Percentiles rank a stretch among this genome's conserved stretches.
phyloP scores from a whole-genome alignment of 495 filamentous ascomycete genomes.

The Pseudevernia furfuracea region DNA sequence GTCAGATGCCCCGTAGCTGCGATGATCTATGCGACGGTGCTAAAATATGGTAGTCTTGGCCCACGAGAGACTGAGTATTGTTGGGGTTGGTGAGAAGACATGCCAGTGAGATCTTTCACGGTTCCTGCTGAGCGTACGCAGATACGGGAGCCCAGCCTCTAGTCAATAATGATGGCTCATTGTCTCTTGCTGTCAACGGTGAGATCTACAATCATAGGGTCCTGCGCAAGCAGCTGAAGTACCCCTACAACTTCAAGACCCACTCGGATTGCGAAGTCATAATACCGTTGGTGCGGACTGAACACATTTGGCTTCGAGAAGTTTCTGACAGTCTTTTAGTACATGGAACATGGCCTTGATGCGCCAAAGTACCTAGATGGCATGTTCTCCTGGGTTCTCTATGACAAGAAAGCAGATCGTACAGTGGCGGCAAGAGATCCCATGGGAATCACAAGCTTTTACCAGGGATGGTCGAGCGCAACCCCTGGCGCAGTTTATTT shows the following conservation, averaged over 20 bases:
- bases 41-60: conserved; percentile 66
- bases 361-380: conserved; percentile 92
- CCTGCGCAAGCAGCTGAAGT: conserved; percentile 74
- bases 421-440: conserved; percentile 91
- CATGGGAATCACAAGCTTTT: conserved; percentile 95
- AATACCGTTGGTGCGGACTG: conserved; percentile 74
- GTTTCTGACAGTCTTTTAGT: conserved; percentile 48
- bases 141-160: conserved; percentile 93
- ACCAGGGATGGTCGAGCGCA: conserved; percentile 79
- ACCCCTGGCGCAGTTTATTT: conserved; percentile 86
- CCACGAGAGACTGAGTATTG: conserved; percentile 94
- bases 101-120: conserved; percentile 1
- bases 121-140: conserved; percentile 34
- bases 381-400: conserved; percentile 99
- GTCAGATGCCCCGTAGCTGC: conserved; percentile 35
- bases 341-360: conserved; percentile 84
- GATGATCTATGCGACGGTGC: background rate
- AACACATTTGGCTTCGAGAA: background rate
- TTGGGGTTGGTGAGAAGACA: conserved; percentile 73
- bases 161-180: conserved; percentile 77
- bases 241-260: conserved; percentile 88
- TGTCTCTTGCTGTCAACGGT: conserved; percentile 94
- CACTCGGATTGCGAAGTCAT: conserved; percentile 98
- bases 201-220: conserved; percentile 99
- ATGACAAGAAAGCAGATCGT: conserved; percentile 86